Conservation (phyloP, 768 basidiomycete genomes). For the Obba rivulosa region DNA sequence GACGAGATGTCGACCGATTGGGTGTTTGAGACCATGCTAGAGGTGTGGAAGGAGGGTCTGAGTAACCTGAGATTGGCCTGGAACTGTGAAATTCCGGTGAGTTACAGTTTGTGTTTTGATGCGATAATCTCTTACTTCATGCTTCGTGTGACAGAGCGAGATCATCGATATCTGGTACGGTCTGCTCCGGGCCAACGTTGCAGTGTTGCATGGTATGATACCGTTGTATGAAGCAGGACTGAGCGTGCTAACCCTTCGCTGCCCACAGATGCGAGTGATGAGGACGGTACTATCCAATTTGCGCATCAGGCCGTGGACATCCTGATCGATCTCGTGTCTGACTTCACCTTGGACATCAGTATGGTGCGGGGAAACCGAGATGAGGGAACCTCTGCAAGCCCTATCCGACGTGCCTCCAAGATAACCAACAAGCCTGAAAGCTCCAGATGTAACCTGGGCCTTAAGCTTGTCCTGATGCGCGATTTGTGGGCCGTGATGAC, state of each 20-base stretch:
- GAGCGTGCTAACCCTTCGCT: neutral
- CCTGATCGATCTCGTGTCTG: slow-evolving; percentile 31
- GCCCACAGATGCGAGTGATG: slow-evolving; percentile 38
- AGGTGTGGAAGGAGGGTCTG: slow-evolving; percentile 47
- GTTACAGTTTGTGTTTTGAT: slow-evolving; percentile 17
- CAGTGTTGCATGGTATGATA: slow-evolving; percentile 39
- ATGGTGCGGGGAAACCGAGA: slow-evolving; percentile 5
- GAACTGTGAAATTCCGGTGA: slow-evolving; percentile 40
- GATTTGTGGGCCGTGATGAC: slow-evolving; percentile 53
- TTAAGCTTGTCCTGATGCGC: slow-evolving; percentile 54
- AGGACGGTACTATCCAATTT: slow-evolving; percentile 18
- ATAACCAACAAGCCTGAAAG: slow-evolving; percentile 1
- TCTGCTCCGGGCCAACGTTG: slow-evolving; percentile 45
- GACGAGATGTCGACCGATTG: slow-evolving; percentile 52
- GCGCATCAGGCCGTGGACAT: slow-evolving; percentile 31
- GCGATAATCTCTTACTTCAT: neutral
- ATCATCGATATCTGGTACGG: slow-evolving; percentile 53
- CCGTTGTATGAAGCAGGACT: neutral
- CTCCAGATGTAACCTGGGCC: slow-evolving; percentile 32
- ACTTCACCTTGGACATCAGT: slow-evolving; percentile 17
- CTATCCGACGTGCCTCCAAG: neutral
- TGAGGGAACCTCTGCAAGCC: slow-evolving; percentile 9
- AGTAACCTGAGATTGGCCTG: slow-evolving; percentile 40
- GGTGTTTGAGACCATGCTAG: slow-evolving; percentile 47
- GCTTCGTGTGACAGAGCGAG: slow-evolving; percentile 34